Conservation (phyloP, 2,329 filamentous ascomycete genomes). For the Trichoderma lentiforme region DNA sequence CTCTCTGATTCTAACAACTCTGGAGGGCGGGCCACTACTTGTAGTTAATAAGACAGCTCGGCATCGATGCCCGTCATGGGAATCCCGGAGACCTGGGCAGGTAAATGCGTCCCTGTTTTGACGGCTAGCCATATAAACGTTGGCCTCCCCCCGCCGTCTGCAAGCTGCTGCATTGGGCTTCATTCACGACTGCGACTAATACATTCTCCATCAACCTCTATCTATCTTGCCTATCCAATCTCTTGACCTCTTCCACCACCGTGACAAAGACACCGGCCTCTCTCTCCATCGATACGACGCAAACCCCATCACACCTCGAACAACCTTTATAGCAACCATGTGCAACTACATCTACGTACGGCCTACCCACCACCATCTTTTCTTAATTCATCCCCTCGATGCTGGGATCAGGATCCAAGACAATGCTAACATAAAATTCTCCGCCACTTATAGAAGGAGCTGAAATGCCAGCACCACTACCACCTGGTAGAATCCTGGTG, state of each 20-base stretch:
- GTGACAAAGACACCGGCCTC: neutral
- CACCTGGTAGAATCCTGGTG: conserved; percentile 48
- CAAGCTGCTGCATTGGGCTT: conserved; percentile 17
- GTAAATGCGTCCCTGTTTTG: conserved; percentile 8
- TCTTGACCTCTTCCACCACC: neutral
- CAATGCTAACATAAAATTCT: conserved; percentile 14
- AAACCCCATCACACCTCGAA: neutral
- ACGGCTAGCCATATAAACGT: conserved; percentile 18
- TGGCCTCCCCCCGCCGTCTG: conserved; percentile 16
- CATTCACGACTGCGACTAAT: conserved; percentile 1
- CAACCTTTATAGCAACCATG: conserved; percentile 34
- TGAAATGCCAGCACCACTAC: conserved; percentile 51
- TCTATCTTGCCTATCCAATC: neutral
- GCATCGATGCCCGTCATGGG: conserved; percentile 17
- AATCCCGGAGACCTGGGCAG: conserved; percentile 19
- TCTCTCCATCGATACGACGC: neutral
- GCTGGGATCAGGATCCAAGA: neutral
- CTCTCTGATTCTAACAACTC: conserved; percentile 10
- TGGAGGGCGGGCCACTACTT: conserved; percentile 9
- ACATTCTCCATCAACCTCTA: neutral
- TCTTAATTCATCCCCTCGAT: neutral
- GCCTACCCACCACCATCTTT: conserved; percentile 18
- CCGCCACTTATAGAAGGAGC: conserved; percentile 41
- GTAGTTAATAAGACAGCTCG: conserved; percentile 18
- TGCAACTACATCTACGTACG: conserved; percentile 51